phyloP scores from a whole-genome alignment of 192 early-diverging fungal species.

The Coemansia sp. region DNA sequence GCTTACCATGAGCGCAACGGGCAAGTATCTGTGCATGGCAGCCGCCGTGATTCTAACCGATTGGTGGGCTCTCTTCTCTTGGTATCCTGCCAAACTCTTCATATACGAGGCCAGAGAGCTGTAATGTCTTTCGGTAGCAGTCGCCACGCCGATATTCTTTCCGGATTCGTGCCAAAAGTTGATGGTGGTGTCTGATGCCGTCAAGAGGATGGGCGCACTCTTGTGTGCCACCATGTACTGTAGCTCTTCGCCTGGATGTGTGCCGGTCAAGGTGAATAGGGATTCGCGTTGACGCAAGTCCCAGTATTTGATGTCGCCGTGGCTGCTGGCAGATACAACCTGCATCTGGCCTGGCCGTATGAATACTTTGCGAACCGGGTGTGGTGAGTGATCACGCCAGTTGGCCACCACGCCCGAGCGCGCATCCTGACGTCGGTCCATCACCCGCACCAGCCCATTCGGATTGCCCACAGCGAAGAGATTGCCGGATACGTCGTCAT shows the following conservation, averaged over 20 bases:
- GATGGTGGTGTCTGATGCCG: slow-evolving; percentile 29
- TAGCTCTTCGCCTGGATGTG: slow-evolving; percentile 18
- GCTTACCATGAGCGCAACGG: slow-evolving; percentile 35
- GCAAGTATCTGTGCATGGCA: slow-evolving; percentile 44
- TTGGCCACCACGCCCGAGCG: slow-evolving; percentile 25
- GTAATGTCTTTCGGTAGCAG: slow-evolving; percentile 15
- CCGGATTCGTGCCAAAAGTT: slow-evolving; percentile 48
- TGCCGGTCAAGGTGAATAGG: slow-evolving; percentile 17
- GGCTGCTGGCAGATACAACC: slow-evolving; percentile 33
- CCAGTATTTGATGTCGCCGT: slow-evolving; percentile 45
- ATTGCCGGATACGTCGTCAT: slow-evolving; percentile 34
- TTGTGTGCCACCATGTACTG: slow-evolving; percentile 42
- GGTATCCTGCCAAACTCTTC: slow-evolving; percentile 37
- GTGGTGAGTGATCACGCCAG: slow-evolving; percentile 38
- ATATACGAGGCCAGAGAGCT: slow-evolving; percentile 12
- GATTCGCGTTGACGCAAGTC: slow-evolving; percentile 33
- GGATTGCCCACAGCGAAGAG: slow-evolving; percentile 34
- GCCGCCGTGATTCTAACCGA: too few relatives aligned
- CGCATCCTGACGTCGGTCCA: slow-evolving; percentile 37
- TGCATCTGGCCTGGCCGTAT: slow-evolving; percentile 33
- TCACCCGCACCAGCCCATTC: slow-evolving; percentile 43
- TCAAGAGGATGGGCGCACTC: slow-evolving; percentile 30
- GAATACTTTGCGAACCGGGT: slow-evolving; percentile 19
- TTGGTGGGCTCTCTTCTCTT: too few relatives aligned
- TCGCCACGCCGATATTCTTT: slow-evolving; percentile 31